These are phyloP conservation scores for Candida nemodendra DNA, from an alignment of 805 yeast species.

Conservation along the genomic window DNA sequence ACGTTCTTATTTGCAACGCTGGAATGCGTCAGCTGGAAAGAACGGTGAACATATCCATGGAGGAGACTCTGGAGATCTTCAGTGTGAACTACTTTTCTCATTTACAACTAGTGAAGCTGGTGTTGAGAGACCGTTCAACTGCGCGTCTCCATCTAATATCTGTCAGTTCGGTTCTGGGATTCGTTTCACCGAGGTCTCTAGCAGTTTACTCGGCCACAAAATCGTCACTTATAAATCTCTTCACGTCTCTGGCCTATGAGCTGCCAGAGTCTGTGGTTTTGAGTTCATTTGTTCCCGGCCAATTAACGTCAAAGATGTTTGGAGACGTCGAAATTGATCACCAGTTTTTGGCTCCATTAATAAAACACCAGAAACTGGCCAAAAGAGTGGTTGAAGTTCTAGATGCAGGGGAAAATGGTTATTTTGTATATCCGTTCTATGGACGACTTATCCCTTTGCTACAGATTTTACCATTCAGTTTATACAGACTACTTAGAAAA, in stretches of 20 bases:
- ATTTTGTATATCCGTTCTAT: conserved; percentile 45
- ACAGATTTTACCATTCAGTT: conserved; percentile 39
- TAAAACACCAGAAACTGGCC: conserved; percentile 40
- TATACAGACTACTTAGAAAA: conserved; percentile 33
- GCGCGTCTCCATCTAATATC: conserved; percentile 39
- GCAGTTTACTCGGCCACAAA: conserved; percentile 51
- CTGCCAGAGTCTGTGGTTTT: conserved; percentile 31
- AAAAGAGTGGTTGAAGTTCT: conserved; percentile 33
- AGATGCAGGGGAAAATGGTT: conserved; percentile 40
- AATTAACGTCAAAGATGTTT: conserved; percentile 49
- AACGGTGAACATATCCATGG: conserved; percentile 26
- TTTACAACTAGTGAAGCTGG: conserved; percentile 38
- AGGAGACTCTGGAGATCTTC: conserved; percentile 32
- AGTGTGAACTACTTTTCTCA: conserved; percentile 45
- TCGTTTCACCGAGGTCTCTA: conserved; percentile 47
- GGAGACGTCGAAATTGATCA: conserved; percentile 41
- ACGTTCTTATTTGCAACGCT: conserved; percentile 47
- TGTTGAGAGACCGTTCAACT: conserved; percentile 29
- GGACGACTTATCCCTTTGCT: conserved; percentile 44
- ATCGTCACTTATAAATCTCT: conserved; percentile 42
- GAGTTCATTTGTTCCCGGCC: conserved; percentile 50
- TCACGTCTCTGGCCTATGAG: conserved; percentile 47
- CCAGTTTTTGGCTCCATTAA: conserved; percentile 47
- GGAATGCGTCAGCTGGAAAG: conserved; percentile 42
- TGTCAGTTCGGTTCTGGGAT: conserved; percentile 47